These are phyloP conservation scores for Yarrowia divulgata DNA, from an alignment of 805 yeast species.

Conservation along the genomic window DNA sequence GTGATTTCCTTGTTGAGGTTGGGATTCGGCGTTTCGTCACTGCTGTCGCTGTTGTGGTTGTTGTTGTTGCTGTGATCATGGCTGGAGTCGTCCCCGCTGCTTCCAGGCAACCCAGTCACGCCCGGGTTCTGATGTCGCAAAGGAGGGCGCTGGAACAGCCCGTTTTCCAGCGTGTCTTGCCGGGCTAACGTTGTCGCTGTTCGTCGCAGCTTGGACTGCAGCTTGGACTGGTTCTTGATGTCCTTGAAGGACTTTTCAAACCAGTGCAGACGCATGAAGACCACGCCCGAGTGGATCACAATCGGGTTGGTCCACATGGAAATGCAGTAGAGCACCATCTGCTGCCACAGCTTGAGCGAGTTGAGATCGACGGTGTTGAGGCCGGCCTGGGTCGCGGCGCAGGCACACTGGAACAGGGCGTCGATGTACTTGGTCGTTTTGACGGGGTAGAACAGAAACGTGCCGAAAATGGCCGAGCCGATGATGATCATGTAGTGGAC, in stretches of 20 bases:
- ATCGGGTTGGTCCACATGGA: conserved; percentile 83
- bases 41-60: background rate
- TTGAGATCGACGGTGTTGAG: conserved; percentile 79
- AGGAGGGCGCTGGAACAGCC: conserved; percentile 21
- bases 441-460: conserved; percentile 80
- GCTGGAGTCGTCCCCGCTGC: too few relatives aligned
- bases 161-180: conserved; percentile 46
- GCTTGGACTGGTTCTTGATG: conserved; percentile 77
- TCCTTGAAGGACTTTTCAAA: conserved; percentile 86
- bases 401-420: conserved; percentile 74
- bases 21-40: conserved; percentile 41
- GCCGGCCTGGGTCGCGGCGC: conserved; percentile 91
- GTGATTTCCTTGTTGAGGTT: conserved; percentile 54
- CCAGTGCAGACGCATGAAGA: conserved; percentile 83
- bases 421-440: conserved; percentile 74
- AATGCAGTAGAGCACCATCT: conserved; percentile 68
- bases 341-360: conserved; percentile 74
- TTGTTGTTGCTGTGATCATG: background rate
- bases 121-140: conserved; percentile 18
- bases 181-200: conserved; percentile 73
- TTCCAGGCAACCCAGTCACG: background rate
- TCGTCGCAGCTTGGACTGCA: conserved; percentile 81
- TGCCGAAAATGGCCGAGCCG: conserved; percentile 64
- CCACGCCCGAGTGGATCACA: conserved; percentile 79
- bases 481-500: conserved; percentile 66